Evolutionary conservation across 306 rosid genomes (phyloP).

Genomic region (Lithocarpus polystachyus): DNA sequence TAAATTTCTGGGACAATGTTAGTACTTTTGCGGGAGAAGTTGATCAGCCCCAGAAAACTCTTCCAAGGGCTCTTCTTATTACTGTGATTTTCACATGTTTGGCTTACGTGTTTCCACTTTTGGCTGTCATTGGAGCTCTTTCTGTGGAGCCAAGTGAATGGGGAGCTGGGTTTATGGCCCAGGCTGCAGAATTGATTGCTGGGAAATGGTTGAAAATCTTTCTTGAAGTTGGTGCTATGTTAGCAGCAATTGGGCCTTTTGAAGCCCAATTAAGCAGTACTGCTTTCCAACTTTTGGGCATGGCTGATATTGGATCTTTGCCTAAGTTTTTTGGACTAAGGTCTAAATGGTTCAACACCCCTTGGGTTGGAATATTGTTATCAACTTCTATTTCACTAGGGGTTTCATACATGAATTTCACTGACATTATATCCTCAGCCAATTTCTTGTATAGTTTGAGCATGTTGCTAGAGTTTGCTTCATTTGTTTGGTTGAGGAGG

Average conservation of each 20-base stretch:
- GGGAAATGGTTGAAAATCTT: constrained; percentile 53
- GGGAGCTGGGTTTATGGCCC: constrained; percentile 45
- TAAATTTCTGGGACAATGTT: constrained; percentile 70
- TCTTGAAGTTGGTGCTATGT: constrained; percentile 52
- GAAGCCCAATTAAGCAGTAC: constrained; percentile 66
- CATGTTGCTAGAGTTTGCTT: constrained; percentile 51
- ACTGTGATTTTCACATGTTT: constrained; percentile 52
- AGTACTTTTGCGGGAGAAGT: constrained; percentile 66
- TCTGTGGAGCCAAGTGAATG: constrained; percentile 24
- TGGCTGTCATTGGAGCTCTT: constrained; percentile 48
- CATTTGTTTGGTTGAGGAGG: constrained; percentile 54
- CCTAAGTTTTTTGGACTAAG: constrained; percentile 35
- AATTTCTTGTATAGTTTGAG: constrained; percentile 62
- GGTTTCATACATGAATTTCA: constrained; percentile 40
- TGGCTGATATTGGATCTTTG: constrained; percentile 59
- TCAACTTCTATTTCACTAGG: constrained; percentile 33
- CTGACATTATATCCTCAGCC: constrained; percentile 36
- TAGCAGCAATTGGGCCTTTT: constrained; percentile 52
- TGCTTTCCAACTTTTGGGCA: constrained; percentile 57
- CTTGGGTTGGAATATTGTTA: constrained; percentile 59
- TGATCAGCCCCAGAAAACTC: constrained; percentile 43
- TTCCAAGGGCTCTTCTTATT: constrained; percentile 53
- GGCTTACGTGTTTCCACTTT: constrained; percentile 42
- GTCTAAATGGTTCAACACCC: constrained; percentile 51
- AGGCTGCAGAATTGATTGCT: constrained; percentile 49